Evolutionary conservation across 2,329 filamentous ascomycete species (phyloP).

Genomic region (Fusarium sp.): DNA sequence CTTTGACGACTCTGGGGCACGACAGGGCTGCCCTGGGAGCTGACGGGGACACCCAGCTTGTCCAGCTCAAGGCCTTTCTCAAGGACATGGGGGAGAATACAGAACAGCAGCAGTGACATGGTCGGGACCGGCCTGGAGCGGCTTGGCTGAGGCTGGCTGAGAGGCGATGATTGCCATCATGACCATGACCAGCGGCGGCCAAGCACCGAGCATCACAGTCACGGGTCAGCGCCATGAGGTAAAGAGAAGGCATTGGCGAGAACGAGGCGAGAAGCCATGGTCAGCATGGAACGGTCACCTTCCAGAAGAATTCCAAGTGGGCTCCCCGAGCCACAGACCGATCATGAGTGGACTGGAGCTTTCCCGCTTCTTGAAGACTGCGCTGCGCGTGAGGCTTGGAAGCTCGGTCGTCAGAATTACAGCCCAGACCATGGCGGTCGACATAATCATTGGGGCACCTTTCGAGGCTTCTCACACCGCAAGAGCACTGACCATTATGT

Average conservation of each 20-base stretch:
- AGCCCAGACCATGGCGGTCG: conserved; percentile 7
- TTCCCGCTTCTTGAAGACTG: conserved; percentile 14
- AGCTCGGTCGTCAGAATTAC: conserved; percentile 31
- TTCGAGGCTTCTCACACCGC: neutral
- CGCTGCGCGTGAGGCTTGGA: conserved; percentile 30
- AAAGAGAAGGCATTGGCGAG: conserved; percentile 13
- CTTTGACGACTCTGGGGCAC: conserved; percentile 38
- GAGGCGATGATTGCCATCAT: conserved; percentile 34
- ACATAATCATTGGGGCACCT: conserved; percentile 27
- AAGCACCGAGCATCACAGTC: conserved; percentile 9
- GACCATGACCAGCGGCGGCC: conserved; percentile 32
- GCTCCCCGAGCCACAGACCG: conserved; percentile 17
- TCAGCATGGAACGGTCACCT: conserved; percentile 34
- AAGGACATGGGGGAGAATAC: conserved; percentile 3
- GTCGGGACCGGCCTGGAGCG: conserved; percentile 33
- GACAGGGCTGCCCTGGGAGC: conserved; percentile 39
- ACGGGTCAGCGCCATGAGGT: conserved; percentile 7
- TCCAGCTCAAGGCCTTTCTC: conserved; percentile 9
- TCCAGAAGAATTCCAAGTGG: conserved; percentile 46
- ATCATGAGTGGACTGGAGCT: conserved; percentile 25
- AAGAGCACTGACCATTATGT: conserved; percentile 1
- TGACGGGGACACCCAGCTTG: conserved; percentile 20
- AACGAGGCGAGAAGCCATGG: conserved; percentile 15
- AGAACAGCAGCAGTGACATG: conserved; percentile 16
- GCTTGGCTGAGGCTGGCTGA: conserved; percentile 30